Evolutionary conservation across 2,329 filamentous ascomycete species (phyloP).

Genomic region (Pseudocercospora pini-densiflorae): DNA sequence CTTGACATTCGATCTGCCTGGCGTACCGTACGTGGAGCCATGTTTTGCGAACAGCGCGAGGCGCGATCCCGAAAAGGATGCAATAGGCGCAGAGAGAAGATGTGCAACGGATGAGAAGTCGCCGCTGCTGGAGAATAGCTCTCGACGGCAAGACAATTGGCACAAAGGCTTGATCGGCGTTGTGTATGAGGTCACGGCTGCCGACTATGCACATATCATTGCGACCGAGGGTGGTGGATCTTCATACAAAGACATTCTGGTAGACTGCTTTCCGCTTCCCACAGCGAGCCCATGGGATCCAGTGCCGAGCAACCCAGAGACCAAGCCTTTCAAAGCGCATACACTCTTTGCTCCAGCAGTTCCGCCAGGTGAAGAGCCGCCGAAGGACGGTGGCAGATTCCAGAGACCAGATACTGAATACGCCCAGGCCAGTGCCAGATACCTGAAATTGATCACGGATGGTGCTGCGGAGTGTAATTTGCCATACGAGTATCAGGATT

Average conservation of each 20-base stretch:
- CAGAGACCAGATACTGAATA: constrained; percentile 70
- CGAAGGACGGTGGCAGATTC: constrained; percentile 48
- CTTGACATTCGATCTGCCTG: constrained; percentile 84
- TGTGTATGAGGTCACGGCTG: constrained; percentile 87
- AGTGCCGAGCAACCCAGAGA: constrained; percentile 67
- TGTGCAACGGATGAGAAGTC: constrained; percentile 41
- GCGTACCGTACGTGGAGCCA: constrained; percentile 84
- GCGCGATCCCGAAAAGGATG: constrained; percentile 52
- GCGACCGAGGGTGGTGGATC: constrained; percentile 86
- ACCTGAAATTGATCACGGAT: constrained; percentile 77
- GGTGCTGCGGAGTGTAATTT: constrained; percentile 82
- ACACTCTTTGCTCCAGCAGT: constrained; percentile 74
- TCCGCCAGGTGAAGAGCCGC: constrained; percentile 36
- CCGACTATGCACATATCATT: constrained; percentile 85
- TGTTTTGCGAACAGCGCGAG: constrained; percentile 85
- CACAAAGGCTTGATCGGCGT: constrained; percentile 85
- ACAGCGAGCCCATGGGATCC: constrained; percentile 54
- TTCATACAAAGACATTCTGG: constrained; percentile 81
- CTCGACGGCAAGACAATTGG: constrained; percentile 61
- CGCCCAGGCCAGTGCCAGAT: constrained; percentile 81
- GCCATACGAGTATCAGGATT: constrained; percentile 75
- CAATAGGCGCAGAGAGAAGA: constrained; percentile 10
- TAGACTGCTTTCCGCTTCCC: constrained; percentile 75
- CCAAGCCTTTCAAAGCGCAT: constrained; percentile 76
- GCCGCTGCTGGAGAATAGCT: constrained; percentile 31